Base-by-base conservation (phyloP, 768 basidiomycete species). In the Tricholoma saponaceum region DNA sequence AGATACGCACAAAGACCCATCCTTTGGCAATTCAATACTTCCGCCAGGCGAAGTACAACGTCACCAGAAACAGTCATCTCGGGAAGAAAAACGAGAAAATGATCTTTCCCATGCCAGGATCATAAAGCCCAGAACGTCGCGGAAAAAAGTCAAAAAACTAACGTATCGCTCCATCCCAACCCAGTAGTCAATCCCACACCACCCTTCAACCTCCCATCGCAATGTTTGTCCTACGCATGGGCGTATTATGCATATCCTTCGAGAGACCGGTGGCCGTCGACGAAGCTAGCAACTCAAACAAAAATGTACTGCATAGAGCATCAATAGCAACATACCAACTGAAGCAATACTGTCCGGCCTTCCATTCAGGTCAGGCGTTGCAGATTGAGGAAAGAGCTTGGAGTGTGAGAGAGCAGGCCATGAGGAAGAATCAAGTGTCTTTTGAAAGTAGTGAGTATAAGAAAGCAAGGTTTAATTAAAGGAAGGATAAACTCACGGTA, bases 91-190 rank as follows among this genome's bases (percentile, higher is more conserved):
- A 3, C 4, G 28, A 59, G 56, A n/a, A 43, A 55, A 5, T n/a
- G n/a, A n/a, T n/a, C n/a, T n/a, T n/a, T n/a, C n/a, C n/a, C n/a
- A n/a, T n/a, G n/a, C n/a, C n/a, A n/a, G n/a, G n/a, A n/a, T n/a
- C n/a, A n/a, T n/a, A n/a, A n/a, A n/a, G n/a, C n/a, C n/a, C n/a
- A n/a, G n/a, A n/a, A n/a, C n/a, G n/a, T n/a, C n/a, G n/a, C n/a
- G n/a, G n/a, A 51, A n/a, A n/a, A n/a, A n/a, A n/a, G n/a, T n/a
- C n/a, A n/a, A 12, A 46, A n/a, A 18, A 70, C 78, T 13, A 33
- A 86, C 83, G 84, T 86, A 62, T 89, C 87, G 62, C 85, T 87
- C 87, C 87, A 89, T 0, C 87, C 87, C 13, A 89, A 69, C 5
- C 87, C 87, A 7, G 87, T 89, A 4, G 87, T 89, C 54, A 89